Conservation (phyloP, 2,329 filamentous ascomycete species). For the Neurospora sp. region DNA sequence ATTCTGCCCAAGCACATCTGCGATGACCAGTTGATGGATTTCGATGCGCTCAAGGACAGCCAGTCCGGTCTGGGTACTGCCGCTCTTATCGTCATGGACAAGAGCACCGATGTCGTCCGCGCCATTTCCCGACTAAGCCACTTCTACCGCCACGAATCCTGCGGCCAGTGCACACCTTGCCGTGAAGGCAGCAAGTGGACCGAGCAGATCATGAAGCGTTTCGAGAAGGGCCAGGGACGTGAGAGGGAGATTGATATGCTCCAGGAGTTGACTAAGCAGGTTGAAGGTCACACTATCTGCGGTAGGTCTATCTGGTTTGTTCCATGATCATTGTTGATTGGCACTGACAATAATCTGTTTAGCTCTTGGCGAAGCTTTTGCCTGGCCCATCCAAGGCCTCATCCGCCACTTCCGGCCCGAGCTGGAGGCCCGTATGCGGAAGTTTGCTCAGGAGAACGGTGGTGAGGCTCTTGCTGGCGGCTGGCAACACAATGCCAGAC, state of each 20-base stretch:
- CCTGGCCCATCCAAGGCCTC: slow-evolving; percentile 95
- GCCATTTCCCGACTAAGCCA: slow-evolving; percentile 86
- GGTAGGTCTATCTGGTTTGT: slow-evolving; percentile 43
- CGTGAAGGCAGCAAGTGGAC: slow-evolving; percentile 99
- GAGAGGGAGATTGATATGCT: slow-evolving; percentile 98
- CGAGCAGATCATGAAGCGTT: slow-evolving; percentile 95
- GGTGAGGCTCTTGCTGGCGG: slow-evolving; percentile 75
- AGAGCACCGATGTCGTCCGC: slow-evolving; percentile 90
- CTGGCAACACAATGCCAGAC: slow-evolving; percentile 66
- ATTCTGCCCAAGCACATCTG: slow-evolving; percentile 85
- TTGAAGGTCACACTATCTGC: slow-evolving; percentile 98
- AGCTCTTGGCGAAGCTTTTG: slow-evolving; percentile 93
- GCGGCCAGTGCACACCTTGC: slow-evolving; percentile 98
- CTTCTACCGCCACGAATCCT: slow-evolving; percentile 98
- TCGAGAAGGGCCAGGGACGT: slow-evolving; percentile 82
- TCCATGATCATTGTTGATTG: neutral
- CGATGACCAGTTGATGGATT: slow-evolving; percentile 97
- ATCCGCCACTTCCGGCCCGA: slow-evolving; percentile 98
- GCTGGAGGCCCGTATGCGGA: slow-evolving; percentile 80
- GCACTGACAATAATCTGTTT: slow-evolving; percentile 20
- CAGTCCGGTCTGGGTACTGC: slow-evolving; percentile 96
- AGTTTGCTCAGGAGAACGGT: slow-evolving; percentile 64
- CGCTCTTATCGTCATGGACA: slow-evolving; percentile 98
- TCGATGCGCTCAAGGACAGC: slow-evolving; percentile 94
- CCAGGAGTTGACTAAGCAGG: slow-evolving; percentile 97